These are phyloP conservation scores for Fragilaria radians DNA, from an alignment of 108 stramenopile genomes.

Conservation along the genomic window DNA sequence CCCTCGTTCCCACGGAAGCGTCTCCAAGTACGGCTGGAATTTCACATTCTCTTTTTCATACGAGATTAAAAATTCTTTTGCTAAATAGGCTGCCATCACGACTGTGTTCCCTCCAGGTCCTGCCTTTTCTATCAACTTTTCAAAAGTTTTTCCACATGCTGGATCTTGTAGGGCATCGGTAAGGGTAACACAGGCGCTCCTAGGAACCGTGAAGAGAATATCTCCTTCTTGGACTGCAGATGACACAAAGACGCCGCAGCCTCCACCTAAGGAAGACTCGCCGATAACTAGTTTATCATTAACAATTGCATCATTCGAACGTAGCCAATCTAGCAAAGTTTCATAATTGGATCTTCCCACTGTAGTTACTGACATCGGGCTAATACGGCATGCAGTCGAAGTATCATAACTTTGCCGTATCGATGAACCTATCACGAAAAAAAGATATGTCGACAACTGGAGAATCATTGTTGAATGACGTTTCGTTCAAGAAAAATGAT, in stretches of 20 bases:
- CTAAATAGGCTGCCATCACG: slow-evolving; percentile 57
- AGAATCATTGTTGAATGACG: no score
- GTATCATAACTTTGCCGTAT: background rate
- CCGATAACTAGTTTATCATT: slow-evolving; percentile 16
- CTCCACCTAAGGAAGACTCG: slow-evolving; percentile 32
- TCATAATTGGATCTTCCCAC: slow-evolving; percentile 1
- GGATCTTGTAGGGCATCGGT: slow-evolving; percentile 35
- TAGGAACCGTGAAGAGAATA: slow-evolving; percentile 50
- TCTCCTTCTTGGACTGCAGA: slow-evolving; percentile 30
- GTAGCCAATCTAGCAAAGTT: slow-evolving; percentile 16
- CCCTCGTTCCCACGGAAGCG: slow-evolving; percentile 61
- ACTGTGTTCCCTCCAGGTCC: slow-evolving; percentile 52
- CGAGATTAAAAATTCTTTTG: slow-evolving; percentile 47
- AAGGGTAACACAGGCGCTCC: slow-evolving; percentile 50
- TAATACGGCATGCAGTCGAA: background rate
- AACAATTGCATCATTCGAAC: slow-evolving; percentile 8
- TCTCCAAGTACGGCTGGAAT: slow-evolving; percentile 56
- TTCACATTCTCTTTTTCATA: slow-evolving; percentile 28
- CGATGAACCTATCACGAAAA: background rate
- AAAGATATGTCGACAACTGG: background rate
- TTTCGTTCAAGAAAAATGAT: no score
- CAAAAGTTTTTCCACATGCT: slow-evolving; percentile 42
- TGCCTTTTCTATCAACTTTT: slow-evolving; percentile 34
- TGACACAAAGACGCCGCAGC: slow-evolving; percentile 55
- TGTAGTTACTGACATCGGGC: background rate